Base-by-base conservation (phyloP, 768 basidiomycete species). In the Rhodotorula kratochvilovae region DNA sequence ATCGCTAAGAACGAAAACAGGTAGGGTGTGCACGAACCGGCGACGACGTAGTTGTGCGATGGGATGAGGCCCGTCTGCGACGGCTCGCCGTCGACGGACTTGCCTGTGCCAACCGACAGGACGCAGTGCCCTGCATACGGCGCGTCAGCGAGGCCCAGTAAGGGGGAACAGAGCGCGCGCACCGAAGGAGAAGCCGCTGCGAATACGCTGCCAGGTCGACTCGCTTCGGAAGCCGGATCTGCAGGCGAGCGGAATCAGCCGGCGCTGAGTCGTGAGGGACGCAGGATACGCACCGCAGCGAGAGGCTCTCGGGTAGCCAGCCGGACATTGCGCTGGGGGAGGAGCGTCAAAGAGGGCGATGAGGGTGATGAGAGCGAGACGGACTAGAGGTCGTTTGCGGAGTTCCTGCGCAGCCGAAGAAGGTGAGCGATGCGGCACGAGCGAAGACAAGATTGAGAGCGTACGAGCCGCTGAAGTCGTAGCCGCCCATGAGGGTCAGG, bases 381-480 rank as follows among this genome's bases (percentile, higher is more conserved):
- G 54, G 3, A 70, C 71, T 67, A 60, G n/a, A 76, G 56, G 33
- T 76, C 74, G 51, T 70, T 63, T 0, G 68, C 67, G 17, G 74
- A 72, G 46, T 72, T 76, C 1, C 74, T 75, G 70, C 21, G 39
- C 5, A 5, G 21, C 3, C 23, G 12, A 19, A 1, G 19, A 42
- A 36, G 46, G 35, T 54, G 3, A 29, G 54, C 23, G 27, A 29
- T 16, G 2, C 21, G 2, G 21, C 12, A 21, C 3, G 5, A 23
- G 12, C 17, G 16, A 21, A 57, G 19, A 11, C 8, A 25, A 2
- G 3, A 27, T 21, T 23, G 5, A n/a, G 2, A 13, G 45, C 70
- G 53, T 36, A 75, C 74, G 74, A 76, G 27, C 74, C 74, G 5
- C 5, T 21, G 17, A 70, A 76, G n/a, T 67, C 60, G 51, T 76